phyloP scores from a whole-genome alignment of 371 early-diverging fungal species.

The Mucor sp. region DNA sequence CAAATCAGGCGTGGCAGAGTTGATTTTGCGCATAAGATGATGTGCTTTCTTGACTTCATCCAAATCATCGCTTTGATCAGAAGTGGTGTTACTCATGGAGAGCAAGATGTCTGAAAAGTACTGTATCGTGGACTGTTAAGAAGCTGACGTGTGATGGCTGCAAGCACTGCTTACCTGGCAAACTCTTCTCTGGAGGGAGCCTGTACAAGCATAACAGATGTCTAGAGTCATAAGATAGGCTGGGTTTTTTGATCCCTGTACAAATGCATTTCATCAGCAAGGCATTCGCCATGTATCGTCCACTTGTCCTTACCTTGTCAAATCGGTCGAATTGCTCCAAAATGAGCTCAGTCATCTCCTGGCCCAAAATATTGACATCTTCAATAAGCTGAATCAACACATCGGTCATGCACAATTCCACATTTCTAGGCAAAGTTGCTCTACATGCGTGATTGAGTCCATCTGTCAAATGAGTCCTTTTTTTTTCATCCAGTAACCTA shows the following conservation, averaged over 20 bases:
- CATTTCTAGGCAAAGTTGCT: constrained; percentile 71
- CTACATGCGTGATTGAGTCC: constrained; percentile 21
- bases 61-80: constrained; percentile 49
- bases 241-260: constrained; percentile 66
- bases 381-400: constrained; percentile 83
- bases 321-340: constrained; percentile 76
- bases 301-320: constrained; percentile 43
- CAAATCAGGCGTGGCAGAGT: constrained; percentile 72
- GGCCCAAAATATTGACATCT: constrained; percentile 69
- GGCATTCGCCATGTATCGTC: neutral
- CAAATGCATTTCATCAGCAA: neutral
- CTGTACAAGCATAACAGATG: constrained; percentile 73
- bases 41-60: constrained; percentile 74
- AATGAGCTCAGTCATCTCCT: constrained; percentile 80
- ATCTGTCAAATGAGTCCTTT: neutral
- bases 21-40: constrained; percentile 77
- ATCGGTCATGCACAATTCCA: constrained; percentile 81
- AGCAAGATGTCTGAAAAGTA: constrained; percentile 79
- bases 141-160: too few species aligned
- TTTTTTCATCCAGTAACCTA: constrained; percentile 10
- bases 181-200: constrained; percentile 86
- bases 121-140: constrained; percentile 17
- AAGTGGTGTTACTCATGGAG: constrained; percentile 43
- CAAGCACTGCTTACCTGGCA: constrained; percentile 63
- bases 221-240: constrained; percentile 84